Conservation (phyloP, 208 protist species). For the Leishmania martiniquensis region DNA sequence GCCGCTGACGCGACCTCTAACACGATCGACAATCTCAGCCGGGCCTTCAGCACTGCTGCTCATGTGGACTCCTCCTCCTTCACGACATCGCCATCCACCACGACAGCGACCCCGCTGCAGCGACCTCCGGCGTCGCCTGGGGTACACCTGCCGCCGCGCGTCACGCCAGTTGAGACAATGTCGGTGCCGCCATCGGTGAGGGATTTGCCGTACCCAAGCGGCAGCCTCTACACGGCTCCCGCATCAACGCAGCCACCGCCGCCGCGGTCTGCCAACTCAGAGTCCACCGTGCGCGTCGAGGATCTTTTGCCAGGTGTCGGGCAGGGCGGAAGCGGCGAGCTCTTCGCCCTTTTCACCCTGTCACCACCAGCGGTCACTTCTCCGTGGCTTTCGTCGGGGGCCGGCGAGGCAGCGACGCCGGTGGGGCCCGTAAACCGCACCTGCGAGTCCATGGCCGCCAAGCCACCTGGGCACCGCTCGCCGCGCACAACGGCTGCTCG, state of each 20-base stretch:
- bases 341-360: slow-evolving; percentile 16
- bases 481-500: not conserved
- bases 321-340: slow-evolving; percentile 4
- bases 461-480: slow-evolving; percentile 10
- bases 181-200: slow-evolving; percentile 18
- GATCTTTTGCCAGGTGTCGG: slow-evolving; percentile 1
- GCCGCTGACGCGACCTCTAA: slow-evolving; percentile 9
- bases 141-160: slow-evolving; percentile 13
- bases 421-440: slow-evolving; percentile 13
- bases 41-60: slow-evolving; percentile 34
- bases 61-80: slow-evolving; percentile 28
- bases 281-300: slow-evolving; percentile 6
- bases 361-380: slow-evolving; percentile 5
- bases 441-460: not conserved
- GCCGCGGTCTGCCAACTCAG: slow-evolving; percentile 8
- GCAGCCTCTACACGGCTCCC: not conserved
- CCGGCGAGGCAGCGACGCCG: slow-evolving; percentile 5
- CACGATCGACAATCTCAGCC: slow-evolving; percentile 32
- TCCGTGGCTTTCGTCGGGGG: slow-evolving; percentile 23
- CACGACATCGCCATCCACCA: slow-evolving; percentile 20
- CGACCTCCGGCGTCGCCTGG: slow-evolving; percentile 21
- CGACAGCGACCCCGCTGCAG: slow-evolving; percentile 26
- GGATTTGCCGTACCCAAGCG: not conserved
- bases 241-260: slow-evolving; percentile 11
- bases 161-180: slow-evolving; percentile 12